Evolutionary conservation across 306 rosid genomes (phyloP), one percentile per base, ranked within the genome.

Genomic region (Cyclanthera cordifolia): DNA sequence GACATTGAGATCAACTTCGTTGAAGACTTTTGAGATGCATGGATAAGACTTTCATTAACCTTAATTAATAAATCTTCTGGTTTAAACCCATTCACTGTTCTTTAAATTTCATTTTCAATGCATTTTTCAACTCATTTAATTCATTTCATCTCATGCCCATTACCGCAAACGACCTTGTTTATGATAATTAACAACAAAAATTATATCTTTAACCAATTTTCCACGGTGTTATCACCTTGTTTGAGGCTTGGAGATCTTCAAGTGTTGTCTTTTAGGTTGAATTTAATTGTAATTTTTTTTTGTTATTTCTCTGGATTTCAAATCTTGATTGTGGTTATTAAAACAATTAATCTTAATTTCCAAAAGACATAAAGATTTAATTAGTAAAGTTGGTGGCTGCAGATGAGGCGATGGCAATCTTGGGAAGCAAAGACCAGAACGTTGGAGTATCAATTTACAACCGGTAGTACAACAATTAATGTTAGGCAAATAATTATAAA

Each of bases 341-440:
- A n/a, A n/a, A n/a, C n/a, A n/a, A n/a, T n/a, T n/a, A n/a, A n/a
- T n/a, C n/a, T n/a, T n/a, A n/a, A n/a, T n/a, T n/a, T n/a, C n/a
- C n/a, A n/a, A n/a, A n/a, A n/a, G n/a, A n/a, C n/a, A n/a, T n/a
- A n/a, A n/a, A n/a, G n/a, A n/a, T n/a, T 41, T 41, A 10, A 25
- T 25, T 27, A 23, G 46, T n/a, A 8, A 16, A 0, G 50, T 67
- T 49, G 23, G 43, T 50, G 25, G 4, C 52, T 4, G 43, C 7
- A 83, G 91, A 86, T 83, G 86, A 83, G 76, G 27, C 67, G 72
- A 5, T 86, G 88, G 88, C 74, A 75, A 24, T 52, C 72, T 50
- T 83, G 91, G 91, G 91, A 86, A 52, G 85, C 85, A 75, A 81
- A 86, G 55, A 86, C 91, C 28, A 79, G 41, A 37, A 37, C 2